Evolutionary conservation across 805 yeast species (phyloP), one percentile per base, ranked within the genome.

Genomic region (Priceomyces haplophilus): DNA sequence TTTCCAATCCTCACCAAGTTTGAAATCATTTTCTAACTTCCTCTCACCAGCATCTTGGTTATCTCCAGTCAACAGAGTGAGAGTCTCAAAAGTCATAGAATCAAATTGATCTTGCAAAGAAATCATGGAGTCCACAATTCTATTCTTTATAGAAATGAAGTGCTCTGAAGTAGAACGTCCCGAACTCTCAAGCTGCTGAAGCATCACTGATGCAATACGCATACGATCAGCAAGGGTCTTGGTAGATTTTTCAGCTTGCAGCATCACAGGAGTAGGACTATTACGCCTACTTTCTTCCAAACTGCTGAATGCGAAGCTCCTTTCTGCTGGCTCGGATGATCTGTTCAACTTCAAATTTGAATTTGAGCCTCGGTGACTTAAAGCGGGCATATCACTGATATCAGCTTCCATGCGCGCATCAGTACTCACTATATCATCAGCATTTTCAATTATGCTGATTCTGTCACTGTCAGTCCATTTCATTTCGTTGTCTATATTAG

Each of bases 151-250:
- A 6, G 65, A 52, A n/a, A 55, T 42, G 0, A 67, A 53, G 41
- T 70, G 74, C 20, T 67, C 71, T 1, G 72, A 52, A 8, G 45
- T 62, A 76, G 59, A 82, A 69, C 38, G 83, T 72, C 71, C 91
- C 70, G 65, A 88, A 12, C 81, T 78, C 46, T 93, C 97, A 23
- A 93, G 66, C 61, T 93, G 99, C 7, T 89, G 81, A 20, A 93
- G 68, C 96, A 93, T 93, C 3, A 93, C 86, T 1, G 97, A 87
- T 0, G 99, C 97, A 20, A 95, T 90, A 52, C 97, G 77, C 91
- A 93, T 88, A 61, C 93, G 98, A 7, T 88, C 83, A 0, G 97
- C 95, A 27, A 88, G 62, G 47, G 79, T 82, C 37, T 79, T 65
- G 2, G 65, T 49, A 7, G 53, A 38, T 11, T 40, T 38, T 54